These are phyloP conservation scores for Colletotrichum cordylinicola DNA, from an alignment of 2,329 filamentous ascomycete genomes.

Conservation along the genomic window DNA sequence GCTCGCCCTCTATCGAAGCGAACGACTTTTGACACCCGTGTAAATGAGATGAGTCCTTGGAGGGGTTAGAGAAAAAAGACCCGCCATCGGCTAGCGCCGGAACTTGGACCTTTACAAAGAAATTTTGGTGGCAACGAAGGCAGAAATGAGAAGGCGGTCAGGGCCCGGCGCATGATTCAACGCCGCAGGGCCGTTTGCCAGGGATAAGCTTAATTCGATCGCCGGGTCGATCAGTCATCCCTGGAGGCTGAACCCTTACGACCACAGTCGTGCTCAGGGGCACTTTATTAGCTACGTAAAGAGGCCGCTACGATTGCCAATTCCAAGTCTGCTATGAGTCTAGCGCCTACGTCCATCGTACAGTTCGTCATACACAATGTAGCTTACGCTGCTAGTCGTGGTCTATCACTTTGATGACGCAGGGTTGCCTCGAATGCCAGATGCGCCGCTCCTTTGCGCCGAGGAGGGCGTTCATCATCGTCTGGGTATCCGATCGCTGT, in stretches of 20 bases:
- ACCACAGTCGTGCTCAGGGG: not conserved
- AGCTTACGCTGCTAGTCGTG: conserved; percentile 21
- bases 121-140: conserved; percentile 14
- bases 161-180: conserved; percentile 8
- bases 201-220: conserved; percentile 17
- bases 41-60: not conserved
- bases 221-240: not conserved
- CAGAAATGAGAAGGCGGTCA: conserved; percentile 18
- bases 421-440: conserved; percentile 68
- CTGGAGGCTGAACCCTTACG: not conserved
- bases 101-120: not conserved
- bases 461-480: conserved; percentile 63
- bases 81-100: conserved; percentile 18
- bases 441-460: conserved; percentile 66
- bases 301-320: conserved; percentile 1
- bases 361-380: conserved; percentile 3
- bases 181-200: not conserved
- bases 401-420: conserved; percentile 60
- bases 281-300: conserved; percentile 12
- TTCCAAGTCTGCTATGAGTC: not conserved
- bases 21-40: not conserved
- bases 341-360: conserved; percentile 2
- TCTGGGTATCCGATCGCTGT: conserved; percentile 58
- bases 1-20: not conserved
- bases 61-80: conserved; percentile 1